phyloP scores from a whole-genome alignment of 495 filamentous ascomycete genomes.

The Entonaema liquescens region DNA sequence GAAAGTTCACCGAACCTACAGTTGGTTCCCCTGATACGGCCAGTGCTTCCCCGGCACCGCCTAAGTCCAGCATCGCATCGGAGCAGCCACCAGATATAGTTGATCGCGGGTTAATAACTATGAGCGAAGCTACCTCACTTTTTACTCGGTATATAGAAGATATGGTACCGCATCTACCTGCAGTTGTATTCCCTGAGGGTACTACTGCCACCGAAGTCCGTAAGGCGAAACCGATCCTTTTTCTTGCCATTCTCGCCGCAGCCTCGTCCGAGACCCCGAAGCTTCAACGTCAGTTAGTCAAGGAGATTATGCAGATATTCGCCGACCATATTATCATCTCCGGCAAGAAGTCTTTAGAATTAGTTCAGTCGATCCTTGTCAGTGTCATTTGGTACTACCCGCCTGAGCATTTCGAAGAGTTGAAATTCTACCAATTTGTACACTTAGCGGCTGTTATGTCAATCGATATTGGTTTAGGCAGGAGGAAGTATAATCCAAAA shows the following conservation, averaged over 20 bases:
- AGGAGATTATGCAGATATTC: conserved; percentile 75
- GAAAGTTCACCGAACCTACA: conserved; percentile 51
- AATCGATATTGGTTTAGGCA: conserved; percentile 85
- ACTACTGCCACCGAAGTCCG: conserved; percentile 74
- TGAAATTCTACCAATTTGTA: conserved; percentile 90
- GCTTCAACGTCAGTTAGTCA: conserved; percentile 67
- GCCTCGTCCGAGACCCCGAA: conserved; percentile 68
- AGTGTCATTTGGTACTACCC: conserved; percentile 82
- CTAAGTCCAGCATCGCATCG: background rate
- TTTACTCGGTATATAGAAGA: conserved; percentile 74
- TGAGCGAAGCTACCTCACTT: conserved; percentile 67
- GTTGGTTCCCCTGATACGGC: conserved; percentile 29
- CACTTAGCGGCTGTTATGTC: conserved; percentile 86
- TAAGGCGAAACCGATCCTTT: conserved; percentile 76
- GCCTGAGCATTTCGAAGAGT: conserved; percentile 82
- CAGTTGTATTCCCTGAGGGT: conserved; percentile 75
- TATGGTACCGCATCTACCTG: conserved; percentile 77
- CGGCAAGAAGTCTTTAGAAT: conserved; percentile 84
- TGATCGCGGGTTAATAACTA: conserved; percentile 72
- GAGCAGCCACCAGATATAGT: conserved; percentile 68
- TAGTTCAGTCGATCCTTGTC: conserved; percentile 82
- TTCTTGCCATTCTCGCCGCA: conserved; percentile 79
- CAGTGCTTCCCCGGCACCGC: conserved; percentile 16
- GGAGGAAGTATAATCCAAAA: conserved; percentile 56
- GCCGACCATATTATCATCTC: conserved; percentile 77